Percentiles rank a stretch among this genome's conserved stretches.
These are phyloP conservation scores for Mitragyna speciosa DNA, from an alignment of 257 asterid species.

Conservation along the genomic window DNA sequence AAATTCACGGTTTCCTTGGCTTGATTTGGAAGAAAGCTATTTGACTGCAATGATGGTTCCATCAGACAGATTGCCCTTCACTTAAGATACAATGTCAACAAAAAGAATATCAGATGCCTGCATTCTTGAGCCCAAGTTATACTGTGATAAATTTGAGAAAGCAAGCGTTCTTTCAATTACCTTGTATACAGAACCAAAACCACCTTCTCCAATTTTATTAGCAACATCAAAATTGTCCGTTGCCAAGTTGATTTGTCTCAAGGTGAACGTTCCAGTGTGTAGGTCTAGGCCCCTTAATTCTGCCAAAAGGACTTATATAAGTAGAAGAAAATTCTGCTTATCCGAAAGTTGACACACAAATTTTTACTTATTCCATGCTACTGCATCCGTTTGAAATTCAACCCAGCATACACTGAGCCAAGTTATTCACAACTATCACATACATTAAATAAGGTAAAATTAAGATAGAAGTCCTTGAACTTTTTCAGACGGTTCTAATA, in stretches of 20 bases:
- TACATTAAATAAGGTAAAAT: not conserved
- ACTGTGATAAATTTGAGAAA: not conserved
- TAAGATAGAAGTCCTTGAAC: too few relatives aligned
- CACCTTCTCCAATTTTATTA: conserved; percentile 86
- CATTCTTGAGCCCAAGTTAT: too few relatives aligned
- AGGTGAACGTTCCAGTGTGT: conserved; percentile 59
- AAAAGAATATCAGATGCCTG: not conserved
- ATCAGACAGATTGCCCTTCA: conserved; percentile 61
- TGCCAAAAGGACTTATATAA: not conserved
- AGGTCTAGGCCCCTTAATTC: conserved; percentile 42
- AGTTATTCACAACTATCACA: too few relatives aligned
- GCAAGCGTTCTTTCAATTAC: conserved; percentile 23
- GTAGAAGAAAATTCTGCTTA: not conserved
- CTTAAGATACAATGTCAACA: not conserved
- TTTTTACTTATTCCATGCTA: not conserved
- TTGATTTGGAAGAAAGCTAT: conserved; percentile 78
- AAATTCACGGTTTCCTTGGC: conserved; percentile 86
- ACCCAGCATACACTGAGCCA: too few relatives aligned
- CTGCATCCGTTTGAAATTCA: not conserved
- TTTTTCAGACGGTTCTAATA: too few relatives aligned
- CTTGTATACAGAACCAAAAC: conserved; percentile 83
- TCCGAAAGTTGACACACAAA: not conserved
- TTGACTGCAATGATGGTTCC: conserved; percentile 75
- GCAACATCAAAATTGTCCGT: conserved; percentile 65
- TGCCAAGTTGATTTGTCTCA: conserved; percentile 70